These are phyloP conservation scores for Penicillium sclerotigenum DNA, from an alignment of 2,329 filamentous ascomycete species.

Conservation along the genomic window DNA sequence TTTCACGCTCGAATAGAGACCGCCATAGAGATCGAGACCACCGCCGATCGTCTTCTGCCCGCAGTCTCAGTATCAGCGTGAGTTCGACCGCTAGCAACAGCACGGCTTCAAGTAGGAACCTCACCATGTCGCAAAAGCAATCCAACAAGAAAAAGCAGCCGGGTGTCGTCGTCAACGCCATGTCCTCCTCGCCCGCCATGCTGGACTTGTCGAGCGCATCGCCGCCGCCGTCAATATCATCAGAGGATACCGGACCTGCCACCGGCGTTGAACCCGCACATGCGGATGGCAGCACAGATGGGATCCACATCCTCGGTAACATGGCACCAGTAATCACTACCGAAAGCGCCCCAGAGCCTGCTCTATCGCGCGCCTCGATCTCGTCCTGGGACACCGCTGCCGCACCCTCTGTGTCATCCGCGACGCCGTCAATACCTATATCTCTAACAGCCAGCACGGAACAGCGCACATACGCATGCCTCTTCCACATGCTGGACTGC, in stretches of 20 bases:
- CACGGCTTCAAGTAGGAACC: slow-evolving; percentile 4
- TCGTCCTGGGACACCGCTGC: slow-evolving; percentile 25
- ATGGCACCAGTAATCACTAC: slow-evolving; percentile 9
- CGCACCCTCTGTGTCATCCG: slow-evolving; percentile 7
- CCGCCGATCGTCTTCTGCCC: not conserved
- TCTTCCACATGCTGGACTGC: slow-evolving; percentile 48
- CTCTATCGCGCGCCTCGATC: slow-evolving; percentile 18
- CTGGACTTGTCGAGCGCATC: slow-evolving; percentile 34
- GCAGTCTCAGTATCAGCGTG: slow-evolving; percentile 2
- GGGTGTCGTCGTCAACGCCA: slow-evolving; percentile 10
- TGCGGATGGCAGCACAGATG: not conserved
- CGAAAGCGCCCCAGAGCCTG: not conserved
- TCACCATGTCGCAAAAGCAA: not conserved
- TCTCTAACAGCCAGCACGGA: slow-evolving; percentile 1
- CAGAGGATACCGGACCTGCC: slow-evolving; percentile 30
- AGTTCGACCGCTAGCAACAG: not conserved
- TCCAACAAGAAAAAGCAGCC: slow-evolving; percentile 9
- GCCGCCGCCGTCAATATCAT: slow-evolving; percentile 30
- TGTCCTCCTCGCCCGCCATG: slow-evolving; percentile 23
- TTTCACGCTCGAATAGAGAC: slow-evolving; percentile 1
- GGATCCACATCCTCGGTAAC: slow-evolving; percentile 22
- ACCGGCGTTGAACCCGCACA: slow-evolving; percentile 20
- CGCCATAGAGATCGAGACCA: not conserved
- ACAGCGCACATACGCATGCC: slow-evolving; percentile 33
- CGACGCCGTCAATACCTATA: slow-evolving; percentile 1